phyloP scores from a whole-genome alignment of 371 early-diverging fungal genomes.

The Rhizomucor pusillus region DNA sequence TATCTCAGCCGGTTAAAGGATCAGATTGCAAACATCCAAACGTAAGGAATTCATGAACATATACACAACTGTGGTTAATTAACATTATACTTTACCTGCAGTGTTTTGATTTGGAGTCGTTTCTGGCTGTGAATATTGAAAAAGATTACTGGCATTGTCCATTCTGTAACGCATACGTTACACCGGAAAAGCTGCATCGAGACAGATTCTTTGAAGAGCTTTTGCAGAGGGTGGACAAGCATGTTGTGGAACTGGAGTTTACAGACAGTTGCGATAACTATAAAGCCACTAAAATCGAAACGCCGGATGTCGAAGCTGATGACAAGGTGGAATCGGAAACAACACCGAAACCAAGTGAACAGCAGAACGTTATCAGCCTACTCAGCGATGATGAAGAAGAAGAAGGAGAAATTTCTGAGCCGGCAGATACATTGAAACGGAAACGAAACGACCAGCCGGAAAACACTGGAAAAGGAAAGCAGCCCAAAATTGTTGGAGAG shows the following conservation, averaged over 20 bases:
- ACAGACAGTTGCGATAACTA: slow-evolving; percentile 14
- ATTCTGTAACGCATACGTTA: slow-evolving; percentile 22
- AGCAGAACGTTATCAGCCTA: slow-evolving; percentile 28
- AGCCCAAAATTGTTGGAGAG: too few species aligned
- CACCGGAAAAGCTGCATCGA: slow-evolving; percentile 16
- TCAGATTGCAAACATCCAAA: neutral
- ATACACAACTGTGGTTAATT: too few species aligned
- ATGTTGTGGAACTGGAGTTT: slow-evolving; percentile 30
- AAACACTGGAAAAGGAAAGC: too few species aligned
- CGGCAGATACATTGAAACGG: too few species aligned
- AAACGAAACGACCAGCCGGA: too few species aligned
- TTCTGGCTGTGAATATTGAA: slow-evolving; percentile 21
- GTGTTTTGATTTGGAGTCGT: slow-evolving; percentile 40
- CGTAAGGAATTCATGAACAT: too few species aligned
- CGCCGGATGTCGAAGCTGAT: slow-evolving; percentile 20
- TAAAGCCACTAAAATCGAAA: slow-evolving; percentile 22
- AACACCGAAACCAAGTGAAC: neutral
- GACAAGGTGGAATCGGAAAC: slow-evolving; percentile 3
- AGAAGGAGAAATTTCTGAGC: slow-evolving; percentile 12
- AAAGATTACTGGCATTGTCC: slow-evolving; percentile 36
- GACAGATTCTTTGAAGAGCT: slow-evolving; percentile 29
- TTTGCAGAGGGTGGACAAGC: slow-evolving; percentile 18
- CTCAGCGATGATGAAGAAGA: slow-evolving; percentile 36
- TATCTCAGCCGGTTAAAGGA: neutral
- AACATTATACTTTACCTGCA: slow-evolving; percentile 6